Evolutionary conservation across 2,329 filamentous ascomycete species (phyloP).

Genomic region (Nannizzia gypsea): DNA sequence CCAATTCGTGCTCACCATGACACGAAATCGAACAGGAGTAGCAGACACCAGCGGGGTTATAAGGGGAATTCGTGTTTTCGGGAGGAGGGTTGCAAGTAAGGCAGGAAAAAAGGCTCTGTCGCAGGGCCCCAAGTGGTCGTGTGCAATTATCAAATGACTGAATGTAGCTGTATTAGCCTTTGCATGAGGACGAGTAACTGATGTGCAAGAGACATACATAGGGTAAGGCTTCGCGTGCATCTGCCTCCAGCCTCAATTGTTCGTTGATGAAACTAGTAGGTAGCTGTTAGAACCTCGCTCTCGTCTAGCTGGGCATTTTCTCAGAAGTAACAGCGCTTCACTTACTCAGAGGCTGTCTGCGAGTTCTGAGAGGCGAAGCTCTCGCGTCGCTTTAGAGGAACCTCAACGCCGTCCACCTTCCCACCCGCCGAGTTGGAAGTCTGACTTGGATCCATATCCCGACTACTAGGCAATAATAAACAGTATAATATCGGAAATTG

Average conservation of each 20-base stretch:
- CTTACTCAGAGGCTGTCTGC: constrained; percentile 61
- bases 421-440: background rate
- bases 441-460: background rate
- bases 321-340: background rate
- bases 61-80: constrained; percentile 38
- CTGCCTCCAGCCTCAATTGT: constrained; percentile 82
- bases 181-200: constrained; percentile 7
- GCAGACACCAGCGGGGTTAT: constrained; percentile 71
- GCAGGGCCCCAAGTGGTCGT: constrained; percentile 71
- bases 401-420: background rate
- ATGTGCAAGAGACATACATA: constrained; percentile 48
- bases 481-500: too few species aligned
- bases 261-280: constrained; percentile 63
- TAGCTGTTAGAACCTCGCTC: background rate
- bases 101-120: constrained; percentile 84
- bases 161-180: constrained; percentile 7
- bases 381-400: constrained; percentile 21
- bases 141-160: constrained; percentile 93
- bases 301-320: background rate
- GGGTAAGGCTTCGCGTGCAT: constrained; percentile 86
- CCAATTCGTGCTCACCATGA: constrained; percentile 86
- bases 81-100: constrained; percentile 84
- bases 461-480: too few species aligned
- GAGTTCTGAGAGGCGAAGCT: constrained; percentile 46
- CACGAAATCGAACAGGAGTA: constrained; percentile 96